phyloP scores from a whole-genome alignment of 2,329 filamentous ascomycete species.

The Xylariales sp. region DNA sequence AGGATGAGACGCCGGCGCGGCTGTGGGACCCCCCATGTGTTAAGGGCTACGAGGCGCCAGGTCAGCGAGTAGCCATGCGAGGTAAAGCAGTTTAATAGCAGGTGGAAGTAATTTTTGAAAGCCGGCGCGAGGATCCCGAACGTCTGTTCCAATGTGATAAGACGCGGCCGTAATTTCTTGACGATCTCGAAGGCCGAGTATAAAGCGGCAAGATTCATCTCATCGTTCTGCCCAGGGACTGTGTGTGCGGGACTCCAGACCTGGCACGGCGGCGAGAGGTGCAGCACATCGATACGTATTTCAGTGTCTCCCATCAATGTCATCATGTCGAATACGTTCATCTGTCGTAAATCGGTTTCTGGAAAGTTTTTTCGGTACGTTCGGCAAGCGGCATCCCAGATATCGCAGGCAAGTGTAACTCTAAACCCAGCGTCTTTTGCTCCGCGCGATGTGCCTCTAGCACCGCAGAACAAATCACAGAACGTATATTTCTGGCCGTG shows the following conservation, averaged over 20 bases:
- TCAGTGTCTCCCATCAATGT: constrained; percentile 15
- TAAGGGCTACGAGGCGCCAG: constrained; percentile 56
- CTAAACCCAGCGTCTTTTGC: constrained; percentile 53
- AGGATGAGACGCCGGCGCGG: constrained; percentile 47
- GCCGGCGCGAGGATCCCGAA: constrained; percentile 54
- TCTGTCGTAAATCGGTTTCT: constrained; percentile 38
- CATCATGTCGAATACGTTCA: constrained; percentile 42
- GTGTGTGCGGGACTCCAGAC: constrained; percentile 69
- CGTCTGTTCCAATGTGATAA: constrained; percentile 75
- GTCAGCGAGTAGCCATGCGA: constrained; percentile 61
- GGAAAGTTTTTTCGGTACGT: constrained; percentile 58
- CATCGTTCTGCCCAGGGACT: constrained; percentile 48
- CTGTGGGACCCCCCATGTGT: constrained; percentile 45
- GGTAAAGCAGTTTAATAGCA: constrained; percentile 59
- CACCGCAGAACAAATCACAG: constrained; percentile 70
- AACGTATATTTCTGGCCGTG: constrained; percentile 54
- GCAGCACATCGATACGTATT: constrained; percentile 58
- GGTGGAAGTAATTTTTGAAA: constrained; percentile 49
- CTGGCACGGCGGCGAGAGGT: constrained; percentile 74
- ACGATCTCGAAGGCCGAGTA: constrained; percentile 49
- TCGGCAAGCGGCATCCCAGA: constrained; percentile 44
- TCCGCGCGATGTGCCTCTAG: constrained; percentile 65
- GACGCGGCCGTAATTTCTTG: constrained; percentile 50
- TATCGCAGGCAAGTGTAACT: constrained; percentile 60
- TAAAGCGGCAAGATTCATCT: constrained; percentile 57